Percentiles rank a stretch among this genome's conserved stretches.
These are phyloP conservation scores for Malus hybrid DNA, from an alignment of 331 rosid genomes.

Conservation along the genomic window DNA sequence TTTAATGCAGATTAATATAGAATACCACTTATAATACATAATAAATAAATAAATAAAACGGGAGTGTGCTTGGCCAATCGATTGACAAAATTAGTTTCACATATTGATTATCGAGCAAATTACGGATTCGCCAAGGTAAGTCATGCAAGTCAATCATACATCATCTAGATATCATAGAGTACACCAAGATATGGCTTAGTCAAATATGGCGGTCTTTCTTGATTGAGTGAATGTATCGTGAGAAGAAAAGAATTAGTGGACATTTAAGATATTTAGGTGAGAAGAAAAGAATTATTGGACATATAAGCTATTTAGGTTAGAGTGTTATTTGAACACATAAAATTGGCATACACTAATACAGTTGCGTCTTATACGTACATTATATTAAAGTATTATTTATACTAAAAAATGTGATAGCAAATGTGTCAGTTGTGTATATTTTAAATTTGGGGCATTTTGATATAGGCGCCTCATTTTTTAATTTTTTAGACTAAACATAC, in stretches of 20 bases:
- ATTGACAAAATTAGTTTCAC: background rate
- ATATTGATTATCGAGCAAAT: too few species aligned
- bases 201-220: background rate
- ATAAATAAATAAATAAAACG: too few species aligned
- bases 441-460: too few species aligned
- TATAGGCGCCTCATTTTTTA: too few species aligned
- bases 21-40: too few species aligned
- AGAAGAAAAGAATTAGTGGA: background rate
- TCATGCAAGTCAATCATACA: background rate
- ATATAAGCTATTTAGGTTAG: too few species aligned
- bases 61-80: too few species aligned
- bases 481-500: too few species aligned
- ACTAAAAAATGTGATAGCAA: too few species aligned
- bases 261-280: background rate
- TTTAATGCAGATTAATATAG: too few species aligned
- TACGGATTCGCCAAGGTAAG: background rate
- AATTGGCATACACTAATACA: background rate
- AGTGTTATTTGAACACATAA: background rate
- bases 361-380: too few species aligned
- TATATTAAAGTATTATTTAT: background rate
- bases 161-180: background rate
- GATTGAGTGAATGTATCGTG: background rate
- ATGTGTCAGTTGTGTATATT: too few species aligned
- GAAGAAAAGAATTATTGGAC: background rate
- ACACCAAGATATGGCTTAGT: background rate